Base-by-base conservation (phyloP, 768 basidiomycete genomes). In the Leccinum imitatum region DNA sequence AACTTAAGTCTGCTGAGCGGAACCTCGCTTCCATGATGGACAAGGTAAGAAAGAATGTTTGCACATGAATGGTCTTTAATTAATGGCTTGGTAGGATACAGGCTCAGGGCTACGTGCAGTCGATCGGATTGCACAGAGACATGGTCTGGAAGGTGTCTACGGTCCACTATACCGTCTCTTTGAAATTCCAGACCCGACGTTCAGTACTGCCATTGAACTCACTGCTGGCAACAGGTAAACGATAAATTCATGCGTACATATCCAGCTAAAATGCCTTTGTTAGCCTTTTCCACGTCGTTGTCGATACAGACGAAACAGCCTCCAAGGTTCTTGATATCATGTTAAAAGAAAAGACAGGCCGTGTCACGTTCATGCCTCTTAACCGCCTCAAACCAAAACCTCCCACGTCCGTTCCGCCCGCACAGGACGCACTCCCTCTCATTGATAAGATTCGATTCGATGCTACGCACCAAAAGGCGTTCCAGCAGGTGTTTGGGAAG, bases 301-400 rank as follows among this genome's bases (percentile, higher is more conserved):
- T 98, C 60, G 96, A 99, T 71, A 91, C 83, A n/a, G 97, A 98
- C 69, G 89, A 88, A 47, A 98, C 95, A 0, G 97, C 95, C 1
- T 87, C 87, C 3, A 86, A 84, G 69, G 87, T 98, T n/a, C 84
- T 99, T 13, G 91, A 97, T 19, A 79, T 90, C 64, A 98, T 99
- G 96, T 78, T 95, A 66, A 87, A 87, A 68, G 95, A 98, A 71
- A 93, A 91, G 72, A 90, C 86, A 11, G 97, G 96, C 2, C 87
- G 97, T 54, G 91, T 99, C 8, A 99, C 97, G 0, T 98, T 98
- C 77, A 95, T 99, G 89, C 97, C 97, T 19, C 83, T 99, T 44
- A 98, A 98, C 74, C 89, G 97, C 14, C 85, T 99, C 59, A 88
- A 89, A 66, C 89, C 90, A 56, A 92, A 90, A 63, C 80, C 80